Evolutionary conservation across 495 filamentous ascomycete species (phyloP), one percentile per base, ranked within the genome.

Genomic region (Xylaria acuta): DNA sequence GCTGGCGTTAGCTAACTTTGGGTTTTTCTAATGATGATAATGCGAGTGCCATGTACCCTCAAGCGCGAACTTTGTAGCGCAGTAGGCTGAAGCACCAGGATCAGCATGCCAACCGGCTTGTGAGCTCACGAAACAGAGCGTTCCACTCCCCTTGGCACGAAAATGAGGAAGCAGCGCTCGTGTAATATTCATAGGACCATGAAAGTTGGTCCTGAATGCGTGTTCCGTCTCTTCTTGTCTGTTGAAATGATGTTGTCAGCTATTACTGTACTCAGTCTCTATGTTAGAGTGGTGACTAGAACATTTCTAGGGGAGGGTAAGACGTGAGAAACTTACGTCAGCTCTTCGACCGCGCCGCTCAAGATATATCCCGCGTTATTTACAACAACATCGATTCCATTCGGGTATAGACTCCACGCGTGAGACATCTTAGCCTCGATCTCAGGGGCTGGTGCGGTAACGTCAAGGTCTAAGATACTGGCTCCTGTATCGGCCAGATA

Each of bases 61-160:
- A 6, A 97, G 91, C 0, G 95, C 95, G 79, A 97, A 97, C 78
- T 98, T 98, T 0, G 92, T 95, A 0, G 95, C 94, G 80, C 95
- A 97, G 77, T 97, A 98, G 30, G 73, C 76, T 3, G 75, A 70
- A 32, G 74, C 80, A 7, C 80, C 80, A 0, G 85, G 81, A 32
- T 83, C 81, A 12, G 80, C 84, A 16, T 83, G 51, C 71, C 80
- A 79, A 2, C 86, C 88, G 3, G 84, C 85, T 38, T 89, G 83
- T 8, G 82, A 86, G 3, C 83, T 84, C 12, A 90, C 74, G 56
- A 89, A 84, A 18, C 85, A 72, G 20, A 90, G 79, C 8, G 85
- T 81, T 0, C 87, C 88, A 27, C 82, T 83, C 7, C 76, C 76
- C 27, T 79, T 77, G 25, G 79, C 81, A 1, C 87, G 80, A 68